phyloP scores from a whole-genome alignment of 2,329 filamentous ascomycete species.

The Ophiosphaerella narmari region DNA sequence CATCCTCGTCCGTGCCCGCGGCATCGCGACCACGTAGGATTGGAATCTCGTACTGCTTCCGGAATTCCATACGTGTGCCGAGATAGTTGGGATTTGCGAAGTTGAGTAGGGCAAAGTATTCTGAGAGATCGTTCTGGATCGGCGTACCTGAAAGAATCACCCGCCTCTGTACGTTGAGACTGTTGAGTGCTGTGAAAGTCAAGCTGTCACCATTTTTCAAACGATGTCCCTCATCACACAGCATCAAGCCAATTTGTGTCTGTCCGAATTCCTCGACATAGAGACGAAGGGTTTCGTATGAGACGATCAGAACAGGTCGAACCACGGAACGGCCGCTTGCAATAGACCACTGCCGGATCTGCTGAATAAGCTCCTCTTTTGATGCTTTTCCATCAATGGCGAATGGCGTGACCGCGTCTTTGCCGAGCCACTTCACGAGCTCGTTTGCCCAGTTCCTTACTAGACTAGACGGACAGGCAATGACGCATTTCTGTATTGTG shows the following conservation, averaged over 20 bases:
- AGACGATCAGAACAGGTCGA: conserved; percentile 93
- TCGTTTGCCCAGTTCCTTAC: conserved; percentile 99
- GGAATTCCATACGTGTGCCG: conserved; percentile 86
- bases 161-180: conserved; percentile 83
- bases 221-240: conserved; percentile 96
- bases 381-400: conserved; percentile 95
- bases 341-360: conserved; percentile 94
- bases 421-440: conserved; percentile 92
- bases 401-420: conserved; percentile 88
- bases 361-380: conserved; percentile 88
- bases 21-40: conserved; percentile 92
- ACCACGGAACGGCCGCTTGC: conserved; percentile 87
- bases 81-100: conserved; percentile 95
- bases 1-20: conserved; percentile 80
- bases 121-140: conserved; percentile 97
- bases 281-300: conserved; percentile 91
- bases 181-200: conserved; percentile 90
- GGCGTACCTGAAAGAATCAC: conserved; percentile 97
- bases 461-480: conserved; percentile 93
- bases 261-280: conserved; percentile 90
- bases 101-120: conserved; percentile 94
- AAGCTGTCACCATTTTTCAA: conserved; percentile 96
- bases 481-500: conserved; percentile 94
- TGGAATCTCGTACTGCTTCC: conserved; percentile 90
- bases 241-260: conserved; percentile 86